Evolutionary conservation across 148 eudicot species (phyloP).

Genomic region (Heliamphora exappendiculata): DNA sequence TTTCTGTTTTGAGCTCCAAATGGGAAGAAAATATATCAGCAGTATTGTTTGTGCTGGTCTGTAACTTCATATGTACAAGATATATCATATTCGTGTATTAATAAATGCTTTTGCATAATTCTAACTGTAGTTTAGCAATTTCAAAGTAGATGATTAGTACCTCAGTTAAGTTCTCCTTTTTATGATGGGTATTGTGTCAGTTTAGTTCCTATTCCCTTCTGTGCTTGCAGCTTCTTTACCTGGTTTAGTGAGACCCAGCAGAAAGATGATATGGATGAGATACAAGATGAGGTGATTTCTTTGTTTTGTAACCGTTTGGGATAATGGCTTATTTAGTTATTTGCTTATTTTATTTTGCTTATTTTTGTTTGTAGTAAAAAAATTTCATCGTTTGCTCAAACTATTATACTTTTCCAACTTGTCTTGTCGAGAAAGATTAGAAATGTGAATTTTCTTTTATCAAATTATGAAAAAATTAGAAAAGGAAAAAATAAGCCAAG

Average conservation of each 20-base stretch:
- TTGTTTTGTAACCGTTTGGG: too few relatives aligned
- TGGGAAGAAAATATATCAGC: neutral
- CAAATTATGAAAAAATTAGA: too few relatives aligned
- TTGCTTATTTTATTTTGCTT: too few relatives aligned
- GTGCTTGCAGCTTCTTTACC: constrained; percentile 67
- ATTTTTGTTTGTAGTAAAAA: too few relatives aligned
- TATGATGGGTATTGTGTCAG: neutral
- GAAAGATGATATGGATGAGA: constrained; percentile 50
- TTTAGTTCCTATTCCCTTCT: neutral
- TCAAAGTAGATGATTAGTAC: neutral
- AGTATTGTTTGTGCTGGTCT: neutral
- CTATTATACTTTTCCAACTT: too few relatives aligned
- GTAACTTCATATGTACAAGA: neutral
- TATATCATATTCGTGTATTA: neutral
- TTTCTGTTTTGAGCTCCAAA: neutral
- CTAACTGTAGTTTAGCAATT: neutral
- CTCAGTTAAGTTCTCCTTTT: too few relatives aligned
- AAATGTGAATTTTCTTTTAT: too few relatives aligned
- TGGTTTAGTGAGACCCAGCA: constrained; percentile 69
- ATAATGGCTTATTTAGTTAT: too few relatives aligned
- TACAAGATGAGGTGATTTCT: constrained; percentile 64
- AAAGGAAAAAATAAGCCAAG: too few relatives aligned
- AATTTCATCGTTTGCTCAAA: too few relatives aligned
- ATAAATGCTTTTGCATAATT: neutral
- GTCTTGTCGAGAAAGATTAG: too few relatives aligned